Evolutionary conservation across 306 rosid species (phyloP), one percentile per base, ranked within the genome.

Genomic region (Vigna nakashimae): DNA sequence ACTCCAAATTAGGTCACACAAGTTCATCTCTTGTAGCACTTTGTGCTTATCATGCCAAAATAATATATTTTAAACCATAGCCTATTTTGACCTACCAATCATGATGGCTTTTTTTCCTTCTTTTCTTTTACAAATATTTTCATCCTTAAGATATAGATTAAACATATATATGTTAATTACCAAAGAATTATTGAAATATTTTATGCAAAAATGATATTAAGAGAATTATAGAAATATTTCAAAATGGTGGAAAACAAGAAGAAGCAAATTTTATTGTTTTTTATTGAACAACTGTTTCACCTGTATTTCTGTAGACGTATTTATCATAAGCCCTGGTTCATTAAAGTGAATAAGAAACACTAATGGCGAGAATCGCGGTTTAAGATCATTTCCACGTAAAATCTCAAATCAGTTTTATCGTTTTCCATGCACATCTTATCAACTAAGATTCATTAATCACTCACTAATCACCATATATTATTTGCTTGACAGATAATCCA

Each of bases 351-450:
- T 79, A 82, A 71, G 79, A 64, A 85, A 80, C 88, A 89, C 88
- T 80, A 80, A 89, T 84, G 36, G 59, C 94, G 87, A 87, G 81
- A 88, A 88, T 91, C 90, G 34, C 89, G 97, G 94, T 84, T 40
- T 42, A 15, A 62, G 43, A 16, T 64, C 57, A 62, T 63, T 70
- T 45, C 56, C 48, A 48, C 49, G 79, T 56, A 66, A 75, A 80
- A 82, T 70, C 83, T 58, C 40, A 24, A 80, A 85, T 84, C 79
- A 57, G 50, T n/a, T 77, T 78, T 85, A 78, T 86, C 88, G 87
- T 85, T 82, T 85, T 82, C 79, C 82, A 78, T 82, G 82, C 82
- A 76, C 2, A 85, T 86, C 90, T 80, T 91, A 85, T 86, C 90
- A 57, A 46, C 22, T 22, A 79, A 42, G 66, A 66, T 73, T 59